phyloP scores from a whole-genome alignment of 2,329 filamentous ascomycete species.

The Pseudogymnoascus sp. region DNA sequence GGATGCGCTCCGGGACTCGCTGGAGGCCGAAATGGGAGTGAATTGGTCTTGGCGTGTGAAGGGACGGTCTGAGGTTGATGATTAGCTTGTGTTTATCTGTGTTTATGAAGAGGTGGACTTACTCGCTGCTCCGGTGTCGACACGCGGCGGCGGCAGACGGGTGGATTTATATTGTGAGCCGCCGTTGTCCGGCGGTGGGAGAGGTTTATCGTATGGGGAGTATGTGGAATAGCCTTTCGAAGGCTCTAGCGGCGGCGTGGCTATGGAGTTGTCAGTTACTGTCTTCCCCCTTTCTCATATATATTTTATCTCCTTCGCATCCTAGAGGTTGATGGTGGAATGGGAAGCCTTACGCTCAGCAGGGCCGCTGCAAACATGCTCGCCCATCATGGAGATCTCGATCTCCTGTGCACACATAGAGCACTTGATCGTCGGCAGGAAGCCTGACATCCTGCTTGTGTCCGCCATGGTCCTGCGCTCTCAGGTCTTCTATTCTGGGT shows the following conservation, averaged over 20 bases:
- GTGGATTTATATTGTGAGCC: neutral
- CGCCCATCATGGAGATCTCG: constrained; percentile 78
- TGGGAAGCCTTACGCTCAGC: constrained; percentile 34
- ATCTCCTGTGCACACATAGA: constrained; percentile 72
- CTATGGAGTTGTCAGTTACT: constrained; percentile 17
- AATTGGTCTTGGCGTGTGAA: constrained; percentile 51
- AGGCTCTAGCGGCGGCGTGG: constrained; percentile 26
- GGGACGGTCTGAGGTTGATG: constrained; percentile 39
- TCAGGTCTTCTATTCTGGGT: neutral
- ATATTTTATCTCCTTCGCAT: neutral
- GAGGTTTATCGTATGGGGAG: neutral
- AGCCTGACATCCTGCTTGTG: constrained; percentile 46
- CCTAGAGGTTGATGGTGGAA: neutral
- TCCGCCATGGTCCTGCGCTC: constrained; percentile 28
- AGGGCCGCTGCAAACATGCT: constrained; percentile 62
- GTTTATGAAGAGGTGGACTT: constrained; percentile 23
- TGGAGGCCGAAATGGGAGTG: constrained; percentile 56
- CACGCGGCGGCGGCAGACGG: constrained; percentile 34
- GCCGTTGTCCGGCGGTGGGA: neutral
- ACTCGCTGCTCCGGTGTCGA: constrained; percentile 50
- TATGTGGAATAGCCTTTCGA: constrained; percentile 19
- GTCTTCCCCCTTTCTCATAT: constrained; percentile 6
- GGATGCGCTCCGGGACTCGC: constrained; percentile 55
- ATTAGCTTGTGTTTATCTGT: constrained; percentile 28
- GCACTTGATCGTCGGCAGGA: constrained; percentile 81